A percentile compares a stretch with the other conserved stretches of the same genome.
Conservation (phyloP, 23 red algal genomes). For the Rhodosorus marinus region DNA sequence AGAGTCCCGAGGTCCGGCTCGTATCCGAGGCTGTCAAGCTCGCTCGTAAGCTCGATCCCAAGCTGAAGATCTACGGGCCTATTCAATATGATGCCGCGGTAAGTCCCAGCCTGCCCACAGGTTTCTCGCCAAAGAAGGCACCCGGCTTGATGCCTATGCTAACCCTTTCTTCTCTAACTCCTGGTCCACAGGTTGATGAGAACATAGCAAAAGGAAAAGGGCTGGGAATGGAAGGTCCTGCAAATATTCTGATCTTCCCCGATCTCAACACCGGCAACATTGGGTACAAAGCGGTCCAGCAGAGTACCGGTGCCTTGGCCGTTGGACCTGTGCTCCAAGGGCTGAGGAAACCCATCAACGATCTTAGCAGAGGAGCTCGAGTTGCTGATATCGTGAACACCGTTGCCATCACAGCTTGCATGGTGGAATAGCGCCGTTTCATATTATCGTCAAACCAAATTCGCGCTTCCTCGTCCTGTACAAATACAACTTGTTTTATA, state of each 20-base stretch:
- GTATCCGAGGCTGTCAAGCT: background rate
- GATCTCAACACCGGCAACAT: constrained; percentile 4
- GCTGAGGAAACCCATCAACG: constrained; percentile 7
- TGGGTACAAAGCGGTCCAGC: constrained; percentile 10
- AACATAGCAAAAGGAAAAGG: no score
- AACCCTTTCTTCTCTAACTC: no score
- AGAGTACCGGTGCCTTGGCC: constrained; percentile 3
- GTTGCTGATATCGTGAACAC: constrained; percentile 3
- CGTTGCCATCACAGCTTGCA: constrained; percentile 10
- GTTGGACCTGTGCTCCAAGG: constrained; percentile 11
- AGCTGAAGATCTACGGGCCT: background rate
- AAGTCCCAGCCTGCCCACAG: background rate
- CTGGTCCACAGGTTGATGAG: constrained; percentile 2
- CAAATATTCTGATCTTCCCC: constrained; percentile 8
- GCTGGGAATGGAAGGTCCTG: background rate
- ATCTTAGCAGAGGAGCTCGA: background rate
- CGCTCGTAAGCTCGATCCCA: background rate
- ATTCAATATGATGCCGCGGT: constrained; percentile 11
- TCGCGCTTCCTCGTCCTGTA: no score
- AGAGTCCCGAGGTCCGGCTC: background rate
- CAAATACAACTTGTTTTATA: no score
- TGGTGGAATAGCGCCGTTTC: no score
- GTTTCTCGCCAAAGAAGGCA: background rate
- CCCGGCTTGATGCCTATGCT: no score
- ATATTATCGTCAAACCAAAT: no score